Evolutionary conservation across 2,329 filamentous ascomycete genomes (phyloP), one percentile per base, ranked within the genome.

Genomic region (Aspergillus japonicus): DNA sequence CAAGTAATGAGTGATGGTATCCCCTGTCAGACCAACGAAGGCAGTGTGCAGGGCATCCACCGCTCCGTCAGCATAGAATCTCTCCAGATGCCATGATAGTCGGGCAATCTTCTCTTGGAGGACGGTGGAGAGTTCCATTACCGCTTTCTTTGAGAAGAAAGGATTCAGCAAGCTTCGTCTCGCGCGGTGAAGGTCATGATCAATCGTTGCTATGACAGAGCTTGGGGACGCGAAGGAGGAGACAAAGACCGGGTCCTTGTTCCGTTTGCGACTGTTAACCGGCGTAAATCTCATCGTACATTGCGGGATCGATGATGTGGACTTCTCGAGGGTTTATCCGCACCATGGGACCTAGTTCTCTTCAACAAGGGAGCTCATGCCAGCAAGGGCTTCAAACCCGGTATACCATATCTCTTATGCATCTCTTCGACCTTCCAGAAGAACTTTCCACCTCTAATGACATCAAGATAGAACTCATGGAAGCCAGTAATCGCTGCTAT

Each of bases 151-250:
- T 7, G 50, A 52, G 19, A 52, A n/a, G 19, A 52, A 52, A 6
- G 50, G 50, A 12, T 23, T 12, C n/a, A 52, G 14, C 33, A 19
- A 16, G 21, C 50, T 21, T 21, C 33, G 7, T 11, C 50, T 16
- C 50, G 50, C 6, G 12, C 19, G 50, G 61, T 82, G 80, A 11
- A 74, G 66, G 23, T 78, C 69, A 60, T 78, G 74, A 5, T 71
- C 63, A 19, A 75, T 67, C 0, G 77, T 80, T 5, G 71, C 62
- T 19, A 77, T 62, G 7, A 65, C 61, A 1, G 68, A 68, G 2
- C 51, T 35, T 0, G 64, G 64, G 1, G 59, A 49, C 10, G 58
- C 62, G 19, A 64, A 61, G 12, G 62, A 58, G n/a, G 51, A 55
- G 6, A 65, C 62, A 11, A 57, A 62, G 29, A 58, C 57, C 19